Conservation (phyloP, 208 protist genomes). For the Histomonas meleagridis region DNA sequence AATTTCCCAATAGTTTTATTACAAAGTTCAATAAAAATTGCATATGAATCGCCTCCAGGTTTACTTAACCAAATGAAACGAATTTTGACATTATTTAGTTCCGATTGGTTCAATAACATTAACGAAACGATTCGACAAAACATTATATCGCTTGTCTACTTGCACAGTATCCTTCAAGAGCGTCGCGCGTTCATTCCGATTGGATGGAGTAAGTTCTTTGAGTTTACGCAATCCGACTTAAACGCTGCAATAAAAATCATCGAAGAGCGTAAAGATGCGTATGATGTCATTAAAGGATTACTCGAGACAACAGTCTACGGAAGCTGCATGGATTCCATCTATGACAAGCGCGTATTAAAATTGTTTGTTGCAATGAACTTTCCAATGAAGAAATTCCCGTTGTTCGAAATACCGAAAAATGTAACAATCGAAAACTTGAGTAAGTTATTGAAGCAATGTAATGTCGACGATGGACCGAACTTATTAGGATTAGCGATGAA, state of each 20-base stretch:
- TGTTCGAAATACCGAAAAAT: not conserved
- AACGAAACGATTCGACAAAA: slow-evolving; percentile 24
- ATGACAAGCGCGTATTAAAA: not conserved
- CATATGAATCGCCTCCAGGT: slow-evolving; percentile 81
- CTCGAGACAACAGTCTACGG: slow-evolving; percentile 25
- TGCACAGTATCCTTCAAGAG: slow-evolving; percentile 86
- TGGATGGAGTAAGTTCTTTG: slow-evolving; percentile 86
- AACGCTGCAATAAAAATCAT: slow-evolving; percentile 57
- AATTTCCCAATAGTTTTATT: slow-evolving; percentile 79
- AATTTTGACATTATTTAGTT: slow-evolving; percentile 62
- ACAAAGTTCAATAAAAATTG: slow-evolving; percentile 75
- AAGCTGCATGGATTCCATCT: not conserved
- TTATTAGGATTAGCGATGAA: not conserved
- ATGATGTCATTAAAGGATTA: not conserved
- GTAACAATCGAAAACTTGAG: not conserved
- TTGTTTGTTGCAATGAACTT: not conserved
- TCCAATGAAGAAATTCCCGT: not conserved
- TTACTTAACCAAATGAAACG: slow-evolving; percentile 79
- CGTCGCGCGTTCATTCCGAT: slow-evolving; percentile 83
- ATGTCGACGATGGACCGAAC: not conserved
- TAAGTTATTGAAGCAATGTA: not conserved
- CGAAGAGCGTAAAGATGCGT: not conserved
- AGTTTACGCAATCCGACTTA: slow-evolving; percentile 78
- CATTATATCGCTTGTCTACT: slow-evolving; percentile 64
- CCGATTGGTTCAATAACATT: not conserved